Evolutionary conservation across 2,329 filamentous ascomycete species (phyloP), one percentile per base, ranked within the genome.

Genomic region (Phialophora macrospora): DNA sequence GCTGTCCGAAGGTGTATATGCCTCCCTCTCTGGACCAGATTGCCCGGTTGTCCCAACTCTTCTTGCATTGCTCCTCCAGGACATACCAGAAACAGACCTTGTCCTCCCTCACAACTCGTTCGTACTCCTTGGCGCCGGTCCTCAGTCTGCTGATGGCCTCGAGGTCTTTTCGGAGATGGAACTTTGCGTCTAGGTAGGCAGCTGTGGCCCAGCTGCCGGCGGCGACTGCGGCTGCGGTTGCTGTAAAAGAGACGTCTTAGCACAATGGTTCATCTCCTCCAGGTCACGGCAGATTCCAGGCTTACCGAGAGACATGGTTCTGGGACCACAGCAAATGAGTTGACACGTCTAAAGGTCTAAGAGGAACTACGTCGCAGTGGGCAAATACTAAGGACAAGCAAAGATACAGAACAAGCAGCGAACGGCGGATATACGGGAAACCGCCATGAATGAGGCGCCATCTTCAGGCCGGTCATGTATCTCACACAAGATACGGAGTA

Each of bases 151-250:
- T 74, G n/a, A 90, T 75, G 6, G 72, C 71, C 0, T 73, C 71
- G 17, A 89, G 68, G 74, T 93, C 90, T 72, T 90, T 86, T 49
- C 77, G 75, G 57, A 93, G 74, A 74, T 90, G 86, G 71, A 85
- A 88, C 78, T 90, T 91, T 61, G 87, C 90, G 73, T 93, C 85
- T 52, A 90, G 78, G 71, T 91, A 91, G 14, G 83, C 82, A 48
- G 84, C 83, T 12, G 80, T 78, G 11, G 79, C 79, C 38, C 75
- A 74, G n/a, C 71, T 72, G 48, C 74, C 75, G 14, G 75, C 75
- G 20, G 73, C 72, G 17, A 71, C 68, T 14, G 75, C 73, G 51
- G 73, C 73, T 51, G 71, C 66, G 51, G 62, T 67, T 26, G 68
- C 68, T 70, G 49, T 22, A 34, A 54, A 14, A 34, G 12, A 41